Percentiles rank a stretch among this genome's conserved stretches.
phyloP scores from a whole-genome alignment of 495 filamentous ascomycete genomes.

The Xylaria acuta region DNA sequence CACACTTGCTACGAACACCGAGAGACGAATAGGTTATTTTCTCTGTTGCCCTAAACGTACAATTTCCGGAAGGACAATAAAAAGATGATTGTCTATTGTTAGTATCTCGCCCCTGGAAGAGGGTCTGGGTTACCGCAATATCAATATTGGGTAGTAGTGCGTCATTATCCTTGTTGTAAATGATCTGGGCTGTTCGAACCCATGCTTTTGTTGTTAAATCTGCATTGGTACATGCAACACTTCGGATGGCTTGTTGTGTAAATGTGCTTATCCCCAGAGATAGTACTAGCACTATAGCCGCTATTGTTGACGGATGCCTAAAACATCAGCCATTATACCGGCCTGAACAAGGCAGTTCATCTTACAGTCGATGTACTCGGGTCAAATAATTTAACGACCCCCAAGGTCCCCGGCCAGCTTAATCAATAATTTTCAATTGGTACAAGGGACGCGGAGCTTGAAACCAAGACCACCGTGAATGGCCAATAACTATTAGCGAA shows the following conservation, averaged over 20 bases:
- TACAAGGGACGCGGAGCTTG: background rate
- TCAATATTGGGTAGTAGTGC: background rate
- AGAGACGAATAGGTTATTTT: background rate
- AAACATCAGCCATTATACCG: background rate
- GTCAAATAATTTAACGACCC: background rate
- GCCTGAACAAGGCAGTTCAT: background rate
- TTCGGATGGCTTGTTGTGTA: background rate
- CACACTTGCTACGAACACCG: background rate
- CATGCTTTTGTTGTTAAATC: background rate
- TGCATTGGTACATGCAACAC: background rate
- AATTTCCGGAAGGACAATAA: slow-evolving; percentile 1
- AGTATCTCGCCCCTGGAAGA: background rate
- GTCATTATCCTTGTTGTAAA: background rate
- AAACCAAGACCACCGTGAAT: background rate
- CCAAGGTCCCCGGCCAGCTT: background rate
- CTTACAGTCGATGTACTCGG: background rate
- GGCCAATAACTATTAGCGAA: background rate
- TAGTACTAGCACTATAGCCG: background rate
- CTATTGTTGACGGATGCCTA: slow-evolving; percentile 1
- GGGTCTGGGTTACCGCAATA: background rate
- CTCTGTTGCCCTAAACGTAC: background rate
- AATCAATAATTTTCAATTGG: background rate
- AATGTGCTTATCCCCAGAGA: background rate
- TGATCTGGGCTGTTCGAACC: slow-evolving; percentile 1
- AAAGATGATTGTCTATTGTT: background rate